Evolutionary conservation across 257 asterid genomes (phyloP).

Genomic region (Solanum pennellii): DNA sequence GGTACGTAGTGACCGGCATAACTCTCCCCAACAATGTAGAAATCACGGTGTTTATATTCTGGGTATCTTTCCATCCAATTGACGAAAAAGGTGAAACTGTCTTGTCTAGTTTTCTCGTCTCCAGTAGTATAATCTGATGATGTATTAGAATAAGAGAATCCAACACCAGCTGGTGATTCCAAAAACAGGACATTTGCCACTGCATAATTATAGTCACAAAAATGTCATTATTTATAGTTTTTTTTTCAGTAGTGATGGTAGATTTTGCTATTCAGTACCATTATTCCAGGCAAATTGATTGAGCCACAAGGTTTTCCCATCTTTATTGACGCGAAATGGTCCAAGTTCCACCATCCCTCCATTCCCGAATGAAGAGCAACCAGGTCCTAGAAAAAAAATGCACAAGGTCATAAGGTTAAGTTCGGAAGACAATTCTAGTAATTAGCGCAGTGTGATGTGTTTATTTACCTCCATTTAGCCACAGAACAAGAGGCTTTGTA

Average conservation of each 20-base stretch:
- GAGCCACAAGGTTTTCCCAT: slow-evolving; percentile 1
- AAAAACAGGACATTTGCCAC: slow-evolving; percentile 9
- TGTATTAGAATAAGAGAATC: slow-evolving; percentile 12
- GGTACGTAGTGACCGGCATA: slow-evolving; percentile 12
- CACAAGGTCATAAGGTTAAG: not conserved
- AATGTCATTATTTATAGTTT: not conserved
- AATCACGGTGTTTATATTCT: slow-evolving; percentile 1
- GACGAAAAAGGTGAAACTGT: not conserved
- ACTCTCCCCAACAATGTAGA: slow-evolving; percentile 9
- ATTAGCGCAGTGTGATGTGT: not conserved
- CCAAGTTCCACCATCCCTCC: slow-evolving; percentile 15
- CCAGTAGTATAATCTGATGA: slow-evolving; percentile 7
- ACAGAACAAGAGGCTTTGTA: slow-evolving; percentile 23
- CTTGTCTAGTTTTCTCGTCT: not conserved
- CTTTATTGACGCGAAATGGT: slow-evolving; percentile 10
- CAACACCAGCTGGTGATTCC: slow-evolving; percentile 17
- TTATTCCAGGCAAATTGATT: slow-evolving; percentile 8
- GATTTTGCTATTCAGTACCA: not conserved
- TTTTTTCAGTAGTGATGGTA: not conserved
- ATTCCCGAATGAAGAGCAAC: slow-evolving; percentile 6
- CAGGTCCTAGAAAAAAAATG: not conserved
- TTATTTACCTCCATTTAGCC: slow-evolving; percentile 35
- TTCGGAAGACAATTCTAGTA: not conserved
- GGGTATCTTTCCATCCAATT: slow-evolving; percentile 15
- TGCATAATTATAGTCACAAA: not conserved